These are phyloP conservation scores for Eucalyptus regnans DNA, from an alignment of 345 rosid genomes.

Conservation along the genomic window DNA sequence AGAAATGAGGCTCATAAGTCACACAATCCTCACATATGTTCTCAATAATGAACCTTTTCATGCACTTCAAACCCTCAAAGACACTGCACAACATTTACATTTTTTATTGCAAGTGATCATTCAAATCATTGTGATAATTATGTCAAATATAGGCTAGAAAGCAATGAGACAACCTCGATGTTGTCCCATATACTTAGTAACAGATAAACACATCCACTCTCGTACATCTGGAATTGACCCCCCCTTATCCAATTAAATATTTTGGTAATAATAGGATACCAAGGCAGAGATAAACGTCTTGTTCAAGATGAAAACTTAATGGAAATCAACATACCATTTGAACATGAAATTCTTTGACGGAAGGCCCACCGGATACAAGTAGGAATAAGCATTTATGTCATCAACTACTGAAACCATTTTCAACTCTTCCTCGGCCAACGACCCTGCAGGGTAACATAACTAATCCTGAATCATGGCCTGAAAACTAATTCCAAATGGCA, in stretches of 20 bases:
- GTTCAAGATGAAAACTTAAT: not conserved
- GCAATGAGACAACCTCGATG: not conserved
- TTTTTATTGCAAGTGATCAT: not conserved
- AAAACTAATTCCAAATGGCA: not conserved
- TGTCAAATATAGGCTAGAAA: not conserved
- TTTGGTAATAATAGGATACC: not conserved
- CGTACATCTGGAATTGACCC: not conserved
- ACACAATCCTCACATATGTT: not conserved
- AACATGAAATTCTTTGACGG: constrained; percentile 61
- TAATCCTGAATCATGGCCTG: not conserved
- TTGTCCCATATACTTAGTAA: not conserved
- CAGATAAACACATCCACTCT: not conserved
- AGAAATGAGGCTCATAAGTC: not conserved
- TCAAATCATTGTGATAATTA: not conserved
- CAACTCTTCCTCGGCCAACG: constrained; percentile 20
- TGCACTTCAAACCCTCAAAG: not conserved
- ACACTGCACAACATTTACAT: not conserved
- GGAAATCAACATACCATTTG: constrained; percentile 48
- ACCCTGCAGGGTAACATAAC: not conserved
- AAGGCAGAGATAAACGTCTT: not conserved
- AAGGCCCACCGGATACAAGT: constrained; percentile 51
- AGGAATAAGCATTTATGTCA: constrained; percentile 77
- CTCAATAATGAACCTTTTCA: not conserved
- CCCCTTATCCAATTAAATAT: not conserved
- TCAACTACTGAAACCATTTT: constrained; percentile 54